A percentile compares a stretch with the other conserved stretches of the same genome.
phyloP scores from a whole-genome alignment of 2,329 filamentous ascomycete genomes.

The Chrysoporthe austroafricana region DNA sequence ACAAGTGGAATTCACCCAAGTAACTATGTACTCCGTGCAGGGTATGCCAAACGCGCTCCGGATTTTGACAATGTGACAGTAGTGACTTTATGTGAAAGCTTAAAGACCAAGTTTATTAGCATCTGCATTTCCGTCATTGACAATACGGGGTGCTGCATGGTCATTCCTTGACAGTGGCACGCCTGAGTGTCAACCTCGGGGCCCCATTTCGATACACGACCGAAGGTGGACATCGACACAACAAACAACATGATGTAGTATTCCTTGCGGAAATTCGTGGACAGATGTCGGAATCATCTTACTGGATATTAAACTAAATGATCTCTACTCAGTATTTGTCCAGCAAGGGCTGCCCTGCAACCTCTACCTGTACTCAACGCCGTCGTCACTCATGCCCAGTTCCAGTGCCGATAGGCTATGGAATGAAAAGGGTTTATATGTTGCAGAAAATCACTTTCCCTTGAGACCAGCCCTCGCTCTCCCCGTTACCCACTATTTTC shows the following conservation, averaged over 20 bases:
- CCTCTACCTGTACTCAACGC: conserved; percentile 3
- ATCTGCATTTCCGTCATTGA: background rate
- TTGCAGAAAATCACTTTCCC: background rate
- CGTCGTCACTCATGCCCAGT: conserved; percentile 1
- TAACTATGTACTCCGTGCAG: background rate
- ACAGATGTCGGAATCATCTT: background rate
- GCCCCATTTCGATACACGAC: background rate
- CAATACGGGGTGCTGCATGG: no score
- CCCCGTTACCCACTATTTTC: no score
- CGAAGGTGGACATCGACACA: background rate
- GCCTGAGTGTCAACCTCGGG: no score
- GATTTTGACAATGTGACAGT: background rate
- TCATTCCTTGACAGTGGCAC: no score
- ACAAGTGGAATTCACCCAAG: background rate
- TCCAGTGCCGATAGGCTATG: background rate
- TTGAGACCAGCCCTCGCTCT: no score
- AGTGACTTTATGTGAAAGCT: background rate
- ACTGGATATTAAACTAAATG: background rate
- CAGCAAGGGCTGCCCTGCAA: conserved; percentile 10
- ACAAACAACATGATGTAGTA: background rate
- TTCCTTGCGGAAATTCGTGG: background rate
- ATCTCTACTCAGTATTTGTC: background rate
- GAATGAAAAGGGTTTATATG: background rate
- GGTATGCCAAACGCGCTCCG: background rate
- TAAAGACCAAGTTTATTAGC: background rate